Evolutionary conservation across 148 eudicot species (phyloP).

Genomic region (Mesembryanthemum crystallinum): DNA sequence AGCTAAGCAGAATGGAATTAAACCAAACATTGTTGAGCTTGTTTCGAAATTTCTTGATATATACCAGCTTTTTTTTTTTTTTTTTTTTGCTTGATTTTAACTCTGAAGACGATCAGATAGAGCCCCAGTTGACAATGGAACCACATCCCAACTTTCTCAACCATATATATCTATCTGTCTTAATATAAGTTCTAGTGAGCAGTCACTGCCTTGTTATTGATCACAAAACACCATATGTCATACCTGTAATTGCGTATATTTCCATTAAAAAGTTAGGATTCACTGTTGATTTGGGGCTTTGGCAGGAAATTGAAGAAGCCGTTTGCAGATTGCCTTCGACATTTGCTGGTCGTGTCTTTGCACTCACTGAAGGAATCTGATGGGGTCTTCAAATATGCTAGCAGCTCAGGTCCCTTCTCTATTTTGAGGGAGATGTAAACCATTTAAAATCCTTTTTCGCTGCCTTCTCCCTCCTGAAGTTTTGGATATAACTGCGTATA

Average conservation of each 20-base stretch:
- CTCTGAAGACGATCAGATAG: too few relatives aligned
- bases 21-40: too few relatives aligned
- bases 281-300: conserved; percentile 11
- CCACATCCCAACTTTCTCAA: neutral
- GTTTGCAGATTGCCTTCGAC: conserved; percentile 54
- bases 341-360: conserved; percentile 64
- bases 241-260: too few relatives aligned
- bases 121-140: neutral
- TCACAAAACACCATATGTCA: too few relatives aligned
- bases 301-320: conserved; percentile 74
- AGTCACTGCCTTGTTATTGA: too few relatives aligned
- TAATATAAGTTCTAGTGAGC: too few relatives aligned
- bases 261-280: neutral
- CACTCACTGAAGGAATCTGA: conserved; percentile 79
- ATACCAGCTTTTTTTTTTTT: too few relatives aligned
- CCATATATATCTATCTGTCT: too few relatives aligned
- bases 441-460: neutral
- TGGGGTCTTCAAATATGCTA: conserved; percentile 4
- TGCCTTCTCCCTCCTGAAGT: neutral
- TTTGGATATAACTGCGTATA: neutral
- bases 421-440: neutral
- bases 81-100: too few relatives aligned
- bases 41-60: too few relatives aligned
- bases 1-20: neutral
- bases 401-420: neutral